phyloP scores from a whole-genome alignment of 495 filamentous ascomycete genomes.

The Penicillium bialowiezense region DNA sequence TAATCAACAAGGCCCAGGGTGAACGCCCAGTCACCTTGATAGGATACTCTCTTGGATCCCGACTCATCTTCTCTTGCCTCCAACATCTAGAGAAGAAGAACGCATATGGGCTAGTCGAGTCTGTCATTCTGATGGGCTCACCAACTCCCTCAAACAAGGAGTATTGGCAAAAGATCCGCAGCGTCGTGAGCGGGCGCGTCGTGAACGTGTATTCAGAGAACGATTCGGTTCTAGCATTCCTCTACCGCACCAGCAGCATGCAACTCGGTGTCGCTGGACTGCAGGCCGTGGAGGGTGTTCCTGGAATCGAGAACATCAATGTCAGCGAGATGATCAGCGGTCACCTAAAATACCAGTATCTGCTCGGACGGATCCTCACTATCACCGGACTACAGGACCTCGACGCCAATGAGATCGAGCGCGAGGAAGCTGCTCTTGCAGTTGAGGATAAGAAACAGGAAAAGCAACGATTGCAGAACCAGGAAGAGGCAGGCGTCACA shows the following conservation, averaged over 20 bases:
- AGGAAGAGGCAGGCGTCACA: conserved; percentile 40
- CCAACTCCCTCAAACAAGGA: conserved; percentile 66
- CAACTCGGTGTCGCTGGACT: conserved; percentile 76
- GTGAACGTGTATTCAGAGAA: conserved; percentile 78
- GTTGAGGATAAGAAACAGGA: conserved; percentile 55
- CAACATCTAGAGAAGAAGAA: conserved; percentile 68
- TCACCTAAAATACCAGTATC: conserved; percentile 67
- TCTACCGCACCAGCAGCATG: conserved; percentile 73
- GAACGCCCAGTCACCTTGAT: conserved; percentile 84
- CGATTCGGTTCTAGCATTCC: conserved; percentile 72
- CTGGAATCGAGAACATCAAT: conserved; percentile 73
- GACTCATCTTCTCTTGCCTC: conserved; percentile 82
- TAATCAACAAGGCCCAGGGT: conserved; percentile 85
- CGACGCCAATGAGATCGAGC: conserved; percentile 51
- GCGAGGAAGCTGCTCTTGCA: conserved; percentile 56
- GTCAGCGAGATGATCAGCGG: conserved; percentile 70
- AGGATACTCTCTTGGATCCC: conserved; percentile 88
- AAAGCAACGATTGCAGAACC: conserved; percentile 45
- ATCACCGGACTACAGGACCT: conserved; percentile 68
- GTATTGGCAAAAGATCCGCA: conserved; percentile 67
- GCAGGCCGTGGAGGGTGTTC: conserved; percentile 60
- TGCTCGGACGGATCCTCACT: conserved; percentile 65
- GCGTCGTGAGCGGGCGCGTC: conserved; percentile 68
- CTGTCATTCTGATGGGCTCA: conserved; percentile 77
- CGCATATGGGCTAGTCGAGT: conserved; percentile 85